Evolutionary conservation across 352 stramenopile species (phyloP), one percentile per base, ranked within the genome.

Genomic region (Globisporangium recalcitrans): DNA sequence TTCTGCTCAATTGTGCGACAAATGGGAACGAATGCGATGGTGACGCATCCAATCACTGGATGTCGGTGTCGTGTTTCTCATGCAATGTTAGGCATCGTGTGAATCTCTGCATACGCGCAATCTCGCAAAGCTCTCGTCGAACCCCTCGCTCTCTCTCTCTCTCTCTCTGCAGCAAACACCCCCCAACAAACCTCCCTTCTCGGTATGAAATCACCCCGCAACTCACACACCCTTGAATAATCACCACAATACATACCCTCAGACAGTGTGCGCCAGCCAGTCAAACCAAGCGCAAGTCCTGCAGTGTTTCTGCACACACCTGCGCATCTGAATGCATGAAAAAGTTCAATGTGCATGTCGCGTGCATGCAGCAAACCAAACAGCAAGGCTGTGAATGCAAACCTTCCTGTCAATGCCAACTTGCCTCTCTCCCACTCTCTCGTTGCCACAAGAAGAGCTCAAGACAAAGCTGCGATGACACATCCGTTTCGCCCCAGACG

Each of bases 331-430:
- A 57, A 64, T 64, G 58, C 58, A 52, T 52, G 38, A 51, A 44
- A 44, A 62, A 62, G 56, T 54, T 52, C 56, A 62, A 53, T 11
- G 47, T 38, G 48, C 58, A 31, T 63, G 57, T 63, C 57, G 57
- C 57, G 57, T 63, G 57, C 40, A 31, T 49, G 48, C 48, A 49
- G 22, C 46, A 38, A 34, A n/a, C n/a, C 1, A 14, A 6, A 38
- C 31, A 59, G 40, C 24, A 27, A 34, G 26, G 49, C 32, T 22
- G 22, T 58, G 52, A 48, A 54, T 54, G 54, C 54, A 51, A 21
- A 51, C 14, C 36, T n/a, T n/a, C n/a, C n/a, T 31, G n/a, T 16
- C 31, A 13, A 21, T 40, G 10, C 27, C 24, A 4, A 44, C 34
- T 21, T 13, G 6, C 19, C 19, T 40, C 19, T 19, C 31, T 44